Evolutionary conservation across 371 early-diverging fungal genomes (phyloP).

Genomic region (Mucor indicus): DNA sequence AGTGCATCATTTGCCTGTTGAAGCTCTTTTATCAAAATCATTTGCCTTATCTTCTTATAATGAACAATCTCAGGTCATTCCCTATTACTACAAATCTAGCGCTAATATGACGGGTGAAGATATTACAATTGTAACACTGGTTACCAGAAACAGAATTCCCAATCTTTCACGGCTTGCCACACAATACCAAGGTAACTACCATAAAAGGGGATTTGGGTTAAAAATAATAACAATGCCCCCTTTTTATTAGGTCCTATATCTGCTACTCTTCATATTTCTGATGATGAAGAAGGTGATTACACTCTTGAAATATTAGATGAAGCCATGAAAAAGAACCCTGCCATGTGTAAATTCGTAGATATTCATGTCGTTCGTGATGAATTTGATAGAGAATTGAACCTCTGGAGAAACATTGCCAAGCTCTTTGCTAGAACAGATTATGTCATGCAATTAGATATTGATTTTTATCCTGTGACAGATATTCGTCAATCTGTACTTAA

Average conservation of each 20-base stretch:
- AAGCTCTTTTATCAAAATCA: slow-evolving; percentile 23
- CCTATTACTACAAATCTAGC: slow-evolving; percentile 53
- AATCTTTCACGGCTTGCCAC: slow-evolving; percentile 46
- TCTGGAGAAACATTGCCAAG: slow-evolving; percentile 63
- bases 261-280: slow-evolving; percentile 53
- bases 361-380: slow-evolving; percentile 57
- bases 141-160: slow-evolving; percentile 50
- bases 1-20: slow-evolving; percentile 21
- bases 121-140: slow-evolving; percentile 55
- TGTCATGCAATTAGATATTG: slow-evolving; percentile 62
- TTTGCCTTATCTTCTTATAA: slow-evolving; percentile 26
- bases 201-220: neutral
- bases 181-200: slow-evolving; percentile 48
- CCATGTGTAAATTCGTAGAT: slow-evolving; percentile 54
- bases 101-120: slow-evolving; percentile 42
- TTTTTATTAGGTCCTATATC: slow-evolving; percentile 52
- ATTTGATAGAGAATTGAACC: slow-evolving; percentile 58
- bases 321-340: slow-evolving; percentile 39
- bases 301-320: slow-evolving; percentile 41
- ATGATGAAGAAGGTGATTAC: slow-evolving; percentile 45
- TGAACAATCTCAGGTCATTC: slow-evolving; percentile 53
- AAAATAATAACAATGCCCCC: neutral
- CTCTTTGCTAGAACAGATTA: slow-evolving; percentile 60
- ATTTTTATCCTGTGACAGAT: slow-evolving; percentile 57
- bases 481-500: slow-evolving; percentile 40